Percentiles rank a stretch among this genome's conserved stretches.
Conservation (phyloP, 768 basidiomycete species). For the Termitomyces eurrhizus region DNA sequence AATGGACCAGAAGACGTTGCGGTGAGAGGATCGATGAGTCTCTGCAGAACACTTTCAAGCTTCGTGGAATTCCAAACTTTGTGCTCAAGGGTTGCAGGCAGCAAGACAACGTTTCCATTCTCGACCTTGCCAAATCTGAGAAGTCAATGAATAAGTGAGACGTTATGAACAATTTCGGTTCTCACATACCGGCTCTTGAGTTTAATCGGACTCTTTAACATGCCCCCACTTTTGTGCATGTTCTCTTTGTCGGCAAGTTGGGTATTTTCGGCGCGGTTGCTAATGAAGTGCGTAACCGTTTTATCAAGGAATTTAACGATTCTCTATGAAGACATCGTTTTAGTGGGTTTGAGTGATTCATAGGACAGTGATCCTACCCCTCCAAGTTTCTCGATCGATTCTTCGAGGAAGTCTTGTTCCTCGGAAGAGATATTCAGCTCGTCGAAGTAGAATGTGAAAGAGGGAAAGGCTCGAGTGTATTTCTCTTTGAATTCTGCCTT, state of each 20-base stretch:
- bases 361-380: constrained; percentile 53
- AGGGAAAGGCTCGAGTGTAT: constrained; percentile 82
- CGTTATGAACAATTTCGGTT: neutral
- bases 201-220: constrained; percentile 64
- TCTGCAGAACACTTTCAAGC: constrained; percentile 66
- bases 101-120: constrained; percentile 45
- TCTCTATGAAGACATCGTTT: constrained; percentile 39
- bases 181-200: constrained; percentile 50
- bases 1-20: constrained; percentile 26
- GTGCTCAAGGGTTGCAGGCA: constrained; percentile 67
- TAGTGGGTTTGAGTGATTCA: neutral
- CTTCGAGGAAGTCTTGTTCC: constrained; percentile 41
- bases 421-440: constrained; percentile 43
- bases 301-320: constrained; percentile 88
- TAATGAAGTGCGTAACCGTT: constrained; percentile 85
- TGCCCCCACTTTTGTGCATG: constrained; percentile 26
- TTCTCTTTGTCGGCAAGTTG: constrained; percentile 65
- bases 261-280: constrained; percentile 41
- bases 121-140: constrained; percentile 12
- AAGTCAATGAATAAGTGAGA: neutral
- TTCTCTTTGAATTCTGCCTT: constrained; percentile 77
- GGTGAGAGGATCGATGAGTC: constrained; percentile 46
- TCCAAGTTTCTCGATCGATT: constrained; percentile 63
- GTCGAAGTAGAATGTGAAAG: constrained; percentile 86
- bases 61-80: constrained; percentile 85